Conservation (phyloP, 2,329 filamentous ascomycete genomes). For the Onygenales sp. region DNA sequence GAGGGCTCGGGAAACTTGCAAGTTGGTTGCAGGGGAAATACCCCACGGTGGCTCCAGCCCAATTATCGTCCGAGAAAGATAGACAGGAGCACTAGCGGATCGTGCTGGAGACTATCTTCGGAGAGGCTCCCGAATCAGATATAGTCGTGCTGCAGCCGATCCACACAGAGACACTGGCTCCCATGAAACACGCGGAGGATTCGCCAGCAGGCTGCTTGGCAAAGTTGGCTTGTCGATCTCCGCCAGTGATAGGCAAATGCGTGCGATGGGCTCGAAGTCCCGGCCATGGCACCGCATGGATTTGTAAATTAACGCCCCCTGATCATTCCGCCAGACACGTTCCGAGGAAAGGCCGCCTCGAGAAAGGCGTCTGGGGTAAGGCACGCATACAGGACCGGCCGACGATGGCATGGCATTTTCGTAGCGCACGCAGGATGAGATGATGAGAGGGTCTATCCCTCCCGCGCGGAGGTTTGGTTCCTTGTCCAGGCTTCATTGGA, state of each 20-base stretch:
- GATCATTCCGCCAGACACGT: neutral
- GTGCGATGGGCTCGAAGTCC: neutral
- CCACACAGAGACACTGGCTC: neutral
- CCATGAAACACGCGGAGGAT: slow-evolving; percentile 2
- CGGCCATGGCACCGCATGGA: neutral
- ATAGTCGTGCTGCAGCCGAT: neutral
- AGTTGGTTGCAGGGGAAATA: neutral
- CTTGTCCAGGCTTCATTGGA: neutral
- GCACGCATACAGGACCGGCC: neutral
- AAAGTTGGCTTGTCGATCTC: slow-evolving; percentile 2
- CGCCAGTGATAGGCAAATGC: neutral
- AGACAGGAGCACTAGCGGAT: neutral
- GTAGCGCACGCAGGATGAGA: neutral
- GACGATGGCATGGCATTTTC: neutral
- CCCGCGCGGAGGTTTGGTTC: neutral
- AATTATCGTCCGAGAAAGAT: neutral
- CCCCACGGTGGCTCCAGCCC: neutral
- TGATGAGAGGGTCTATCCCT: neutral
- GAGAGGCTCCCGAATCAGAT: slow-evolving; percentile 1
- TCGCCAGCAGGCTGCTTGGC: neutral
- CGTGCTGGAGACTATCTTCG: neutral
- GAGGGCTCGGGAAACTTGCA: neutral
- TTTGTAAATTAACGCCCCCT: neutral
- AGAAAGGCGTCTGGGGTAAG: neutral
- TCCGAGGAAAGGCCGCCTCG: neutral